Evolutionary conservation across 139 green algal species (phyloP).

Genomic region (Pseudopediastrum boryanum): DNA sequence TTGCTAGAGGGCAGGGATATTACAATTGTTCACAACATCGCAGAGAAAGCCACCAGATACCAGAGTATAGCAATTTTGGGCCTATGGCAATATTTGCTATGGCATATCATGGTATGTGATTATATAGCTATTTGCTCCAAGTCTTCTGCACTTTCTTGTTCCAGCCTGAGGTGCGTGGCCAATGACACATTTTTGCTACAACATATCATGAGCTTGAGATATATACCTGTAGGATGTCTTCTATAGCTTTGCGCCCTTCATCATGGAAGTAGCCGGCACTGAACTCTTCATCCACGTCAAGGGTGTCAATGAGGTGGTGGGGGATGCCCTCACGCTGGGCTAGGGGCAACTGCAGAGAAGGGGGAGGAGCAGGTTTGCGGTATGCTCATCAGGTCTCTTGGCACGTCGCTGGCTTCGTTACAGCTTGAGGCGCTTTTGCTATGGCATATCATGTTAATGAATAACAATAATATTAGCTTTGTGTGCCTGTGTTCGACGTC

Average conservation of each 20-base stretch:
- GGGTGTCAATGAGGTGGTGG: constrained; percentile 93
- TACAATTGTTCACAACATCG: too few relatives aligned
- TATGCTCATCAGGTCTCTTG: neutral
- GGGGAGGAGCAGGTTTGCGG: neutral
- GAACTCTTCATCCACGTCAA: constrained; percentile 72
- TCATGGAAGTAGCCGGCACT: constrained; percentile 87
- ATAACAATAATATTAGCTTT: too few relatives aligned
- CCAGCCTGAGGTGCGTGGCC: too few relatives aligned
- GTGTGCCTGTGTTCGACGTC: too few relatives aligned
- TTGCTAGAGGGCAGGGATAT: too few relatives aligned
- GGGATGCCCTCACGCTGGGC: constrained; percentile 72
- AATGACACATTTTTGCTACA: neutral
- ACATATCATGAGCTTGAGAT: neutral
- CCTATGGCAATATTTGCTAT: neutral
- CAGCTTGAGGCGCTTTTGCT: too few relatives aligned
- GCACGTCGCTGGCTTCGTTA: neutral
- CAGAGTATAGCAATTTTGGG: neutral
- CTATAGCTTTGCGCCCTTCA: constrained; percentile 56
- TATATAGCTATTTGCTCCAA: too few relatives aligned
- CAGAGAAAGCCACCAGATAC: too few relatives aligned
- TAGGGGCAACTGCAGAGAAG: constrained; percentile 56
- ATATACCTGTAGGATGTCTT: constrained; percentile 75
- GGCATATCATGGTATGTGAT: too few relatives aligned
- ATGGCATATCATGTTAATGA: too few relatives aligned
- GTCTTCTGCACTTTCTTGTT: too few relatives aligned